Base-by-base conservation (phyloP, 805 yeast species). In the Hanseniaspora meyeri region DNA sequence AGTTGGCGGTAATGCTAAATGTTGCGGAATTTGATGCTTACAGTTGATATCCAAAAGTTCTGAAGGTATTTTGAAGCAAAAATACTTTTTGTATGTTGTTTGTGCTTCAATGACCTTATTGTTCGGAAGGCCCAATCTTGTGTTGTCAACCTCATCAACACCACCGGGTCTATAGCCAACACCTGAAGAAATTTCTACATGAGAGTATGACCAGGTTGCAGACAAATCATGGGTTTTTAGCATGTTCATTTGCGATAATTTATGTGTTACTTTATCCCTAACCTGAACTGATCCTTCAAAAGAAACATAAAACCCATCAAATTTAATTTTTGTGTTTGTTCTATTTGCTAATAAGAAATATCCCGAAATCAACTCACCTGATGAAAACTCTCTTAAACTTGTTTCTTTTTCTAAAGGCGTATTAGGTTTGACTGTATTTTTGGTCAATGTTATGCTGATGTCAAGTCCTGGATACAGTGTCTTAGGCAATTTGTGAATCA, bases 241-340 rank as follows among this genome's bases (percentile, higher is more conserved):
- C 59, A 78, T 74, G 31, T 69, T 70, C 48, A 67, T 67, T n/a
- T 61, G 62, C 1, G 64, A 60, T 49, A 60, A 60, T 46, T 63
- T 64, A 8, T 49, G 48, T n/a, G 36, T 38, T 2, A 49, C 59
- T 16, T 47, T 50, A 43, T 66, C 65, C 42, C 58, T 51, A 0
- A 67, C 54, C 4, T 72, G 69, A 29, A 69, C 63, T n/a, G 64
- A 66, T 1, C 85, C 85, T 62, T 81, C 85, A 45, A 81, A 69
- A 1, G 81, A 70, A 6, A 80, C 76, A 55, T 78, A 72, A 59
- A 80, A 74, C 79, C 79, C 78, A 59, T 80, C 83, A 62, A 80
- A 81, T 7, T 76, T 75, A 14, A 81, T 71, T 0, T 72, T 68
- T 20, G 66, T 60, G 1, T 63, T 56, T 1, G 78, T 66, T 10